Conservation (phyloP, 129 eudicot genomes). For the Flaveria trinervia region DNA sequence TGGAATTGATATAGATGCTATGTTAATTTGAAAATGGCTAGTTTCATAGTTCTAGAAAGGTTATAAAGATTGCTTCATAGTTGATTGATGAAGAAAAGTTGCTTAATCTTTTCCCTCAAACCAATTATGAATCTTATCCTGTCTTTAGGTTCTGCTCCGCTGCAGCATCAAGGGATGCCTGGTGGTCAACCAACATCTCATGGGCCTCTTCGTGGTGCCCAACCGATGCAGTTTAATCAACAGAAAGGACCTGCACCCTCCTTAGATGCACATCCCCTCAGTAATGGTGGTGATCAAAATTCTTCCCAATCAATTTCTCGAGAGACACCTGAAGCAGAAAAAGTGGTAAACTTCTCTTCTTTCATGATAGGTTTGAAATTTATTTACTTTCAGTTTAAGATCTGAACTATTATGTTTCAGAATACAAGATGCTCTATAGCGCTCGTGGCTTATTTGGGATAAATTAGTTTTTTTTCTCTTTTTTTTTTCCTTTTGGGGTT, state of each 20-base stretch:
- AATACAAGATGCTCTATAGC: conserved; percentile 9
- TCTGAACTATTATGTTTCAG: conserved; percentile 15
- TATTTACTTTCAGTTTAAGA: conserved; percentile 3
- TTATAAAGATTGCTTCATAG: background rate
- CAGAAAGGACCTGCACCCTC: conserved; percentile 42
- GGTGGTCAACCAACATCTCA: conserved; percentile 56
- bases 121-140: conserved; percentile 6
- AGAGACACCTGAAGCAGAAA: conserved; percentile 51
- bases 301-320: conserved; percentile 35
- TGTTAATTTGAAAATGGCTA: background rate
- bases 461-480: background rate
- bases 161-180: conserved; percentile 47
- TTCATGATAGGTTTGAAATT: background rate
- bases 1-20: background rate
- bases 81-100: conserved; percentile 15
- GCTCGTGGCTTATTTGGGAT: conserved; percentile 8
- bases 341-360: conserved; percentile 40
- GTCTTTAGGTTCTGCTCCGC: conserved; percentile 58
- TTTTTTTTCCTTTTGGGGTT: conserved; percentile 4
- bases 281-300: conserved; percentile 57
- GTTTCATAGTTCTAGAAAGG: conserved; percentile 11
- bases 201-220: conserved; percentile 62
- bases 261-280: conserved; percentile 42
- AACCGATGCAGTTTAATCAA: conserved; percentile 59
- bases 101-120: background rate